Percentiles rank a stretch among this genome's conserved stretches.
phyloP scores from a whole-genome alignment of 208 protist genomes.

The Leishmania mexicana region DNA sequence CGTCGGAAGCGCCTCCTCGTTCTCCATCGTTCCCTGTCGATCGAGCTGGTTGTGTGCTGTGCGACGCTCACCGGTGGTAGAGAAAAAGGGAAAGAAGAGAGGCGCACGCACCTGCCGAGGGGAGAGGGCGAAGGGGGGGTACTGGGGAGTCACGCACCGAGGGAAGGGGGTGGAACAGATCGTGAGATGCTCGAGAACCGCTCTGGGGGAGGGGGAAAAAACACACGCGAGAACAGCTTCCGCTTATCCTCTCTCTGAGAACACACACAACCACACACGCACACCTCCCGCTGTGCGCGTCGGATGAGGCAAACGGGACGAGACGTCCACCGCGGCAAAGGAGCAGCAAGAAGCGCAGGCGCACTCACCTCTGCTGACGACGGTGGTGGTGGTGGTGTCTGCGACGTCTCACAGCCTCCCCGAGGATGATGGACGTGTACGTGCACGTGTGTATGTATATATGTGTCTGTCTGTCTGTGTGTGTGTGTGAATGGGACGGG shows the following conservation, averaged over 20 bases:
- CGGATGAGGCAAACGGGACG: not conserved
- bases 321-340: not conserved
- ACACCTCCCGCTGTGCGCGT: not conserved
- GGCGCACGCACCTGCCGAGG: not conserved
- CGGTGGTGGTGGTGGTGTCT: not conserved
- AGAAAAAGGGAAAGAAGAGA: not conserved
- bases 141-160: not conserved
- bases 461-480: constrained; percentile 9
- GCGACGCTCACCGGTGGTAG: not conserved
- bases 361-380: not conserved
- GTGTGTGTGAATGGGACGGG: not conserved
- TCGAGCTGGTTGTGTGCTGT: not conserved
- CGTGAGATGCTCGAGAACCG: not conserved
- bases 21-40: constrained; percentile 32
- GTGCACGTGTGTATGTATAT: not conserved
- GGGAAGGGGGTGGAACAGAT: not conserved
- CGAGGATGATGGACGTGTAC: not conserved
- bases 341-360: not conserved
- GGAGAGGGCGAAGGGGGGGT: no score
- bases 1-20: constrained; percentile 59
- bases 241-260: not conserved
- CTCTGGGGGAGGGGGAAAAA: not conserved
- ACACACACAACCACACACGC: not conserved
- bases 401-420: not conserved
- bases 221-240: not conserved